Evolutionary conservation across 768 basidiomycete species (phyloP).

Genomic region (Rhizopogon vinicolor): DNA sequence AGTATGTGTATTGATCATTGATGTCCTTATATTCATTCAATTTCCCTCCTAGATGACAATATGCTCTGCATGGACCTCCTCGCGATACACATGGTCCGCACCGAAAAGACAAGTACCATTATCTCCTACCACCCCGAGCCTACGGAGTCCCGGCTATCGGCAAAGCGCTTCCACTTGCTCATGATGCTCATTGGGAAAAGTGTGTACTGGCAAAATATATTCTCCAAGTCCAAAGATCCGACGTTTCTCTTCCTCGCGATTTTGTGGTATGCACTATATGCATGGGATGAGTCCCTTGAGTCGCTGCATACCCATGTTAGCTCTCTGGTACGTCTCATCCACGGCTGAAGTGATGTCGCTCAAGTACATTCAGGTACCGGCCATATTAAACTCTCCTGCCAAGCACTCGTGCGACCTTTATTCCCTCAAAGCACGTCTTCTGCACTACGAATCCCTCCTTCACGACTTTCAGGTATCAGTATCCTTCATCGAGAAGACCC

Average conservation of each 20-base stretch:
- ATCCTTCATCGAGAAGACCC: slow-evolving; percentile 40
- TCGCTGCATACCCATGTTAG: slow-evolving; percentile 45
- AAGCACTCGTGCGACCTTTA: slow-evolving; percentile 44
- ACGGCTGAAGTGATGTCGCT: not conserved
- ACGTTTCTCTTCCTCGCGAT: slow-evolving; percentile 50
- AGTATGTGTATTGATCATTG: slow-evolving; percentile 22
- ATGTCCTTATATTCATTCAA: not conserved
- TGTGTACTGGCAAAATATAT: slow-evolving; percentile 27
- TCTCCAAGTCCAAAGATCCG: slow-evolving; percentile 34
- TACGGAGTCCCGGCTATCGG: slow-evolving; percentile 11
- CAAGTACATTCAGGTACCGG: slow-evolving; percentile 38
- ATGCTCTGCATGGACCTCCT: slow-evolving; percentile 40
- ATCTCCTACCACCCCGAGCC: slow-evolving; percentile 25
- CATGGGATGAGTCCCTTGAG: slow-evolving; percentile 60
- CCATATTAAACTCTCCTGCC: slow-evolving; percentile 35
- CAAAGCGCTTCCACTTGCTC: slow-evolving; percentile 21
- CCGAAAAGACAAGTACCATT: slow-evolving; percentile 15
- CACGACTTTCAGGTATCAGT: slow-evolving; percentile 50
- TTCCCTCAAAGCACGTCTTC: slow-evolving; percentile 50
- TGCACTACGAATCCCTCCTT: slow-evolving; percentile 50
- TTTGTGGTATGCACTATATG: slow-evolving; percentile 57
- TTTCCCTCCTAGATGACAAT: slow-evolving; percentile 11
- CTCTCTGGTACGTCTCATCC: slow-evolving; percentile 34
- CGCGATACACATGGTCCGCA: slow-evolving; percentile 47
- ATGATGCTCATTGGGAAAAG: slow-evolving; percentile 26